Conservation (phyloP, 345 rosid genomes). For the Linum trigynum region DNA sequence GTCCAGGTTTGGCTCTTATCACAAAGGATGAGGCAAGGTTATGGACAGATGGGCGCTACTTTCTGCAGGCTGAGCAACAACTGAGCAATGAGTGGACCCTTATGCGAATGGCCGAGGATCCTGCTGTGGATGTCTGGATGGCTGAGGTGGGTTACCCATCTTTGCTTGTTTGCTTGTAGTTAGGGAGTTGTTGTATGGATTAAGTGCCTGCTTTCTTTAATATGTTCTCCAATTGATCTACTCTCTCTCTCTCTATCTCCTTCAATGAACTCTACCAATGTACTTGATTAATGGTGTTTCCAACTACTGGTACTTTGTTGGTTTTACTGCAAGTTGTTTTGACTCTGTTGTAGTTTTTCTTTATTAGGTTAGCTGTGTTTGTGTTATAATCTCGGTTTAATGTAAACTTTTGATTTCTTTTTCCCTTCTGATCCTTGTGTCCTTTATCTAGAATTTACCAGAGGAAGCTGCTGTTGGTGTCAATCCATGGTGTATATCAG, state of each 20-base stretch:
- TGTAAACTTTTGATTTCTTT: background rate
- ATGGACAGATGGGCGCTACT: constrained; percentile 96
- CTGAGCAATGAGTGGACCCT: constrained; percentile 77
- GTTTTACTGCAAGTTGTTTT: background rate
- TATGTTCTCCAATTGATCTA: background rate
- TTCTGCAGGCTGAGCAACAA: constrained; percentile 72
- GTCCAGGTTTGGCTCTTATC: constrained; percentile 72
- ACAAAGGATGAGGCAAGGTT: constrained; percentile 61
- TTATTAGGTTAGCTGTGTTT: background rate
- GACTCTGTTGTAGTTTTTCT: background rate
- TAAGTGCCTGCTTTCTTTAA: background rate
- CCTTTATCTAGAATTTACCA: constrained; percentile 52
- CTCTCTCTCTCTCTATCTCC: no score
- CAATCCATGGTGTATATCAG: constrained; percentile 83
- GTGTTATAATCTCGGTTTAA: background rate
- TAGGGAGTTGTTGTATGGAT: background rate
- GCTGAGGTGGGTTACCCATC: constrained; percentile 44
- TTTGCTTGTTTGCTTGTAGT: background rate
- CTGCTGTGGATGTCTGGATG: constrained; percentile 73
- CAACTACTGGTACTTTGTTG: background rate
- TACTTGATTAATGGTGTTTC: background rate
- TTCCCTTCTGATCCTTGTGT: background rate
- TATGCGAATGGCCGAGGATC: constrained; percentile 94
- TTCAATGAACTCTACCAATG: background rate
- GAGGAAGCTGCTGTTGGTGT: constrained; percentile 61